These are phyloP conservation scores for Lachancea mirantina DNA, from an alignment of 805 yeast genomes.

Conservation along the genomic window DNA sequence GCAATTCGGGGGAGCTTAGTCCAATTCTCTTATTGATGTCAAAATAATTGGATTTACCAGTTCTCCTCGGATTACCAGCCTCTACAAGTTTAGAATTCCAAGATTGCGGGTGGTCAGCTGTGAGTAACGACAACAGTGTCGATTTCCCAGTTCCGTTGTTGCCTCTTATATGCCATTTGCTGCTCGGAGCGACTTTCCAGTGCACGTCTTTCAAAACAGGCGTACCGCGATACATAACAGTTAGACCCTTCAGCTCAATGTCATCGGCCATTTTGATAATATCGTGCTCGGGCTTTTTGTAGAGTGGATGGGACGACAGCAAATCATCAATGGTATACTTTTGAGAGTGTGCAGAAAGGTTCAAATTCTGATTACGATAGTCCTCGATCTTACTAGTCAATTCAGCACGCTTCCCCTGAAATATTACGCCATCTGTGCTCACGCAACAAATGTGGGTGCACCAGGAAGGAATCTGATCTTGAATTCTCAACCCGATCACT, in stretches of 20 bases:
- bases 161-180: slow-evolving; percentile 85
- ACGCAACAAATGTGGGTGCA: slow-evolving; percentile 63
- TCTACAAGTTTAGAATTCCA: slow-evolving; percentile 72
- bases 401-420: slow-evolving; percentile 39
- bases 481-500: slow-evolving; percentile 69
- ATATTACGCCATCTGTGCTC: slow-evolving; percentile 42
- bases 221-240: slow-evolving; percentile 57
- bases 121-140: slow-evolving; percentile 72
- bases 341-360: neutral
- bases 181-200: slow-evolving; percentile 65
- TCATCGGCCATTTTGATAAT: slow-evolving; percentile 19
- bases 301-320: slow-evolving; percentile 21
- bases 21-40: slow-evolving; percentile 77
- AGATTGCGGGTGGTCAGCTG: slow-evolving; percentile 95
- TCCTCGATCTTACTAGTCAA: slow-evolving; percentile 19
- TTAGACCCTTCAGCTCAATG: slow-evolving; percentile 53
- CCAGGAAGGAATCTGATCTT: slow-evolving; percentile 77
- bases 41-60: slow-evolving; percentile 72
- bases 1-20: slow-evolving; percentile 86
- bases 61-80: slow-evolving; percentile 53
- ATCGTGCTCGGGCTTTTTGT: slow-evolving; percentile 9
- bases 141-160: slow-evolving; percentile 92
- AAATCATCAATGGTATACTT: slow-evolving; percentile 16
- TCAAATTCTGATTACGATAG: slow-evolving; percentile 15
- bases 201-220: slow-evolving; percentile 51